These are phyloP conservation scores for Thalassiosira livingstoniorum DNA, from an alignment of 352 stramenopile species.

Conservation along the genomic window DNA sequence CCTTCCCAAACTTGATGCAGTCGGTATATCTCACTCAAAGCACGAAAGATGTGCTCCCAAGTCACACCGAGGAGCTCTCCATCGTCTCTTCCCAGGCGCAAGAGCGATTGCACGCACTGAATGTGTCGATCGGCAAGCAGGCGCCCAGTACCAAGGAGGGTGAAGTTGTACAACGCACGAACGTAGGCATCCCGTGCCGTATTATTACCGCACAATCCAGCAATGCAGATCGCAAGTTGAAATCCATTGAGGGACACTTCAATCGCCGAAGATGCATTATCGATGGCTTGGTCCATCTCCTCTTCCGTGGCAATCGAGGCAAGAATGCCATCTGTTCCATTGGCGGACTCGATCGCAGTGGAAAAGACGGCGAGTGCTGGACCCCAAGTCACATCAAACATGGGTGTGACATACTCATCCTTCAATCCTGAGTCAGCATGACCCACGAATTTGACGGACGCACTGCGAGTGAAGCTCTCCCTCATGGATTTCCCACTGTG, in stretches of 20 bases:
- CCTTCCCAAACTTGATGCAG: conserved; percentile 83
- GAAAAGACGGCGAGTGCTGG: conserved; percentile 96
- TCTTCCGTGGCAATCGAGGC: conserved; percentile 79
- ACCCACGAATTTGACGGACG: conserved; percentile 68
- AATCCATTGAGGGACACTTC: conserved; percentile 84
- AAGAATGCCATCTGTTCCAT: conserved; percentile 76
- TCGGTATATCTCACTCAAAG: conserved; percentile 80
- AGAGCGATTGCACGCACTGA: conserved; percentile 94
- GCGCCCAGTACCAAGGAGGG: conserved; percentile 86
- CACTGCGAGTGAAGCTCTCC: conserved; percentile 43
- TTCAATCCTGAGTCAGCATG: conserved; percentile 85
- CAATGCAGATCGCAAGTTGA: conserved; percentile 79
- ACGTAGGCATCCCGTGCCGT: conserved; percentile 94
- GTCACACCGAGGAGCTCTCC: conserved; percentile 94
- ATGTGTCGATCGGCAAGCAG: conserved; percentile 88
- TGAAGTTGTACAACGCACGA: conserved; percentile 94
- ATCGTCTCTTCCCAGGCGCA: conserved; percentile 94
- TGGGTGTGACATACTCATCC: conserved; percentile 87
- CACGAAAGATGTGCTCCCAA: conserved; percentile 89
- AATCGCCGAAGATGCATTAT: conserved; percentile 82
- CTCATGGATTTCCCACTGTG: conserved; percentile 34
- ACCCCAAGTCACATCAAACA: conserved; percentile 99
- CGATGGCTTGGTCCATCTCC: conserved; percentile 77
- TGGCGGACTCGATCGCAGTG: conserved; percentile 93
- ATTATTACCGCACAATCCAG: conserved; percentile 76